Base-by-base conservation (phyloP, 2,329 filamentous ascomycete species). In the Cladosporium sp. region DNA sequence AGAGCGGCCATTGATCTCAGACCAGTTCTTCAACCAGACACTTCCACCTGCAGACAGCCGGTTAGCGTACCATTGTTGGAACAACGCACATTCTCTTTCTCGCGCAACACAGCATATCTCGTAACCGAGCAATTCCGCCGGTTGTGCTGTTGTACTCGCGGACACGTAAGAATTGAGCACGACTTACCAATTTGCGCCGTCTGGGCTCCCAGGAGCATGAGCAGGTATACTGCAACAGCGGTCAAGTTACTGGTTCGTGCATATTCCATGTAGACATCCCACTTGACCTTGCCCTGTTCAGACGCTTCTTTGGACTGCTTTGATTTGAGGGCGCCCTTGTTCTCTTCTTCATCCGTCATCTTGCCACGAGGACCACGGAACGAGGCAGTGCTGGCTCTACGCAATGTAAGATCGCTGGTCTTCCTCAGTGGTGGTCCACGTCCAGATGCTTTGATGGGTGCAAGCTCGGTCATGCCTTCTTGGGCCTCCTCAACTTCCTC, bases 201-300 rank as follows among this genome's bases (percentile, higher is more conserved):
- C 76, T 99, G 93, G 8, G 91, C 87, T 28, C 87, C 85, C 60
- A 97, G 68, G 47, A 97, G 80, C 56, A 90, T 85, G 43, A 88
- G 47, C 15, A 96, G 69, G 73, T 97, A 99, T 65, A 97, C 80
- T 15, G 75, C 74, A 8, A 99, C 94, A 12, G 94, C 95, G 59
- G 84, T 78, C 15, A 97, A 75, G 72, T 97, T 97, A 79, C 90
- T 97, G 60, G 91, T 91, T 76, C 91, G 96, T 59, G 94, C 95
- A 69, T 99, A 99, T 75, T 97, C 92, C 17, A 81, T 80, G 71
- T 99, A 99, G 28, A 99, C 93, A 64, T 87, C 84, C 92, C 94
- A 97, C 75, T 97, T 97, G 66, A 99, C 94, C 73, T 97, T 97
- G 69, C 94, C 94, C 76, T 99, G 92, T 73, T 99, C 92, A 2